Conservation (phyloP, 345 rosid species). For the Gossypium raimondii region DNA sequence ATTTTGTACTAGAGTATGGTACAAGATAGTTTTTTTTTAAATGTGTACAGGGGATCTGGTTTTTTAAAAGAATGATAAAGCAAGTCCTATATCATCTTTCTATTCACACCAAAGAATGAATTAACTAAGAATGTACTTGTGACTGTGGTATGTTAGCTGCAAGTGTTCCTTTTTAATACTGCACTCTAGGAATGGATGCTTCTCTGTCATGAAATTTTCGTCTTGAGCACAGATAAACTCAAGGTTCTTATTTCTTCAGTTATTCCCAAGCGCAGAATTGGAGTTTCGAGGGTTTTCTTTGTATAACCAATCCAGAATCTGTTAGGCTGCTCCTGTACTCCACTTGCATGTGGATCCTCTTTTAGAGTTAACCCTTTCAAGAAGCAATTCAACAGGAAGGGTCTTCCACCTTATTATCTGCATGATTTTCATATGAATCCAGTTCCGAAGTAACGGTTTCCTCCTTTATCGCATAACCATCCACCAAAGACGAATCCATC, state of each 20-base stretch:
- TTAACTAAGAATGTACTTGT: conserved; percentile 12
- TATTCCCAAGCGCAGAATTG: conserved; percentile 77
- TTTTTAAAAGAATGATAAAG: conserved; percentile 30
- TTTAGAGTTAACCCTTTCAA: too few relatives aligned
- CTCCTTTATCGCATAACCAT: conserved; percentile 30
- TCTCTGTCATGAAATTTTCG: not conserved
- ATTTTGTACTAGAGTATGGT: too few relatives aligned
- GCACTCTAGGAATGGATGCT: not conserved
- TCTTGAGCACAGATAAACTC: conserved; percentile 2
- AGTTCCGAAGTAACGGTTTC: conserved; percentile 28
- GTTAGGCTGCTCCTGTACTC: conserved; percentile 75
- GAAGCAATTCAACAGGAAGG: too few relatives aligned
- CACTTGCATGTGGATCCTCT: conserved; percentile 43
- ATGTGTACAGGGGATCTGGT: conserved; percentile 2
- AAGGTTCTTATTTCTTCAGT: conserved; percentile 16
- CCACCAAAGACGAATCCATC: not conserved
- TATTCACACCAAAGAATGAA: conserved; percentile 38
- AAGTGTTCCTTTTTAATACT: conserved; percentile 18
- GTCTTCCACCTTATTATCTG: conserved; percentile 32
- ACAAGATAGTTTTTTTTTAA: not conserved
- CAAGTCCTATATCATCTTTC: conserved; percentile 34
- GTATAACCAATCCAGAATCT: conserved; percentile 80
- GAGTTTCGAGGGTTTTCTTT: conserved; percentile 70
- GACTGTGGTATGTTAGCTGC: conserved; percentile 18
- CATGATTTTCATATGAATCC: conserved; percentile 20